Evolutionary conservation across 805 yeast genomes (phyloP), one percentile per base, ranked within the genome.

Genomic region (Brettanomyces bruxellensis): DNA sequence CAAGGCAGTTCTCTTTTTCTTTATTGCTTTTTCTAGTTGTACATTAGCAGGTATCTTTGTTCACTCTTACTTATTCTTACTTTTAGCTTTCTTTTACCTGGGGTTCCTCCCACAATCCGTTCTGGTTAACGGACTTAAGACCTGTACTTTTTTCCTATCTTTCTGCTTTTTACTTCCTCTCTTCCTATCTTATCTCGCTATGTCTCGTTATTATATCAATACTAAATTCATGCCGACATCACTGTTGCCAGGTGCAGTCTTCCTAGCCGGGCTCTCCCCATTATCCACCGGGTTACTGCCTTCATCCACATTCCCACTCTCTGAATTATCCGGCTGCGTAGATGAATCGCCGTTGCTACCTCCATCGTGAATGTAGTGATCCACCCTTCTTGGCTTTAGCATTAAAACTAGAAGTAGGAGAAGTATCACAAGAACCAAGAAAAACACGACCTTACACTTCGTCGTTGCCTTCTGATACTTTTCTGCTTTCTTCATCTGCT

Each of bases 401-500:
- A 89, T 65, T 3, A 90, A 78, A 13, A 88, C 60, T 52, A 89
- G 75, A 40, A 89, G 68, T 45, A 88, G 67, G 4, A 86, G 81
- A 34, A 88, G 66, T 23, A 88, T 91, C 24, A 89, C 62, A 46
- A 91, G 70, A 4, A 80, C 66, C 49, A 93, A 64, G 43, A 91
- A 72, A 37, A 91, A 71, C 11, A 91, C 90, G 36, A 91, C 66
- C 62, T 88, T 89, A 67, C 98, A 93, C 64, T 90, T 93, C 49
- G 88, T 87, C 2, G 95, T 86, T 49, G 93, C 73, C 60, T 84
- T 84, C 58, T 93, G 98, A 66, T 91, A 86, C 13, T 70, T 66
- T 40, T 84, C 81, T 0, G 97, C 97, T 54, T 79, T 73, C 8
- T 73, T 70, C 50, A 93, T 68, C 65, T 93, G 93, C 50, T 78